Evolutionary conservation across 345 rosid species (phyloP), one percentile per base, ranked within the genome.

Genomic region (Rhodomyrtus tomentosa): DNA sequence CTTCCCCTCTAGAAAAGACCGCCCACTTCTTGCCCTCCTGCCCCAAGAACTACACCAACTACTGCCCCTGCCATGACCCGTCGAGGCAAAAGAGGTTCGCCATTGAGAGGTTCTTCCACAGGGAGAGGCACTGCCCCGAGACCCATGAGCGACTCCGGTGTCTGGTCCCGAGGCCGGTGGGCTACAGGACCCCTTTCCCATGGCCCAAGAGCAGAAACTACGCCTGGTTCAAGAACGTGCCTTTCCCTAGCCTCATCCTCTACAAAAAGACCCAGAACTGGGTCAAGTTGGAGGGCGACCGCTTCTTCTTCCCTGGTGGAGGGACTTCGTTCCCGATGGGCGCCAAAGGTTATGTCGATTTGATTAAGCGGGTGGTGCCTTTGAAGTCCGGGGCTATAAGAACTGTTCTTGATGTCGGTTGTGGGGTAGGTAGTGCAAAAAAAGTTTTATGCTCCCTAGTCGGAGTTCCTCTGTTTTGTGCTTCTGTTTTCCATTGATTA

Each of bases 271-370:
- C 88, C 20, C 95, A 94, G 88, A 95, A 95, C 84, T 92, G 95
- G 96, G 90, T 95, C 85, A 84, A 89, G 83, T 80, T 91, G 76
- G 91, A 90, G 87, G 89, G 92, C 24, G 87, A 92, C 68, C 87
- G 84, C 24, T 83, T 95, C 59, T 85, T 91, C 84, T 95, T 94
- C 86, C 94, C 95, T 0, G 96, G 95, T 16, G 98, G 98, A 1
- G 96, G 96, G 14, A 94, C 97, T 55, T 91, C 95, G n/a, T 95
- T 93, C 48, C 92, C 92, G 2, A 58, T 84, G 52, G 95, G 96
- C 24, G 96, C 85, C 52, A 89, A 92, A 83, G 90, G 87, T 80
- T 95, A 95, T 86, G 90, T 93, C 55, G 91, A 91, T 86, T 87
- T 86, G 87, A 90, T 95, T 49, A 49, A 85, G 25, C 38, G 52